Conservation (phyloP, 345 rosid species). For the Bretschneidera sinensis region DNA sequence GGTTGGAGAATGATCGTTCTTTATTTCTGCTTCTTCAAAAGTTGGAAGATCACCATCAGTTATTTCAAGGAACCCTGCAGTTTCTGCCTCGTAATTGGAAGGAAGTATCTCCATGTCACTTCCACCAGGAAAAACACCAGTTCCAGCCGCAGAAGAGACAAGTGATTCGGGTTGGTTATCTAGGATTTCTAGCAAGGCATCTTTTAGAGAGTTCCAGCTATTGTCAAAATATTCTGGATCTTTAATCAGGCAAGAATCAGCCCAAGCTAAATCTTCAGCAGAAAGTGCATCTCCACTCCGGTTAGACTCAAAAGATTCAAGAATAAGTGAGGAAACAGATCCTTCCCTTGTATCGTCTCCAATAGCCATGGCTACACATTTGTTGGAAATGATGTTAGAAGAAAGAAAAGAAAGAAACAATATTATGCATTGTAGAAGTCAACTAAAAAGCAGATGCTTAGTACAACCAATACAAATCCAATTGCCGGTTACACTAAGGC, state of each 20-base stretch:
- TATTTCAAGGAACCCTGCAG: conserved; percentile 5
- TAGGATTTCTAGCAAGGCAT: conserved; percentile 48
- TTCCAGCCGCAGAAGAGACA: conserved; percentile 19
- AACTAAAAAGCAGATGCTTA: no score
- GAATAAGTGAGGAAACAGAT: conserved; percentile 18
- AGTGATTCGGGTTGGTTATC: conserved; percentile 34
- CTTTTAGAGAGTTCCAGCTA: conserved; percentile 46
- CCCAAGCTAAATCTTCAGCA: conserved; percentile 63
- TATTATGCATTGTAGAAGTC: no score
- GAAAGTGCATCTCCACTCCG: conserved; percentile 31
- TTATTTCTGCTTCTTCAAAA: conserved; percentile 17
- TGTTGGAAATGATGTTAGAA: no score
- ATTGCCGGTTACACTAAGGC: no score
- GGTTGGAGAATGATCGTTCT: conserved; percentile 1
- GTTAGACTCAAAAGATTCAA: conserved; percentile 24
- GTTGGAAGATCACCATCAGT: neutral
- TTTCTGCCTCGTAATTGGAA: conserved; percentile 12
- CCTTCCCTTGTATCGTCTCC: conserved; percentile 17
- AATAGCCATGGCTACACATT: conserved; percentile 19
- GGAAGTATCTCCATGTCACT: conserved; percentile 20
- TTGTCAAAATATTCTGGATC: conserved; percentile 40
- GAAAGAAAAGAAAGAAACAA: no score
- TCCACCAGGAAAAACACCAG: conserved; percentile 12
- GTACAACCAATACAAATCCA: no score
- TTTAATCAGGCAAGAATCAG: conserved; percentile 55